Evolutionary conservation across 202 grass and related monocot genomes (phyloP).

Genomic region (Hordeum pubiflorum): DNA sequence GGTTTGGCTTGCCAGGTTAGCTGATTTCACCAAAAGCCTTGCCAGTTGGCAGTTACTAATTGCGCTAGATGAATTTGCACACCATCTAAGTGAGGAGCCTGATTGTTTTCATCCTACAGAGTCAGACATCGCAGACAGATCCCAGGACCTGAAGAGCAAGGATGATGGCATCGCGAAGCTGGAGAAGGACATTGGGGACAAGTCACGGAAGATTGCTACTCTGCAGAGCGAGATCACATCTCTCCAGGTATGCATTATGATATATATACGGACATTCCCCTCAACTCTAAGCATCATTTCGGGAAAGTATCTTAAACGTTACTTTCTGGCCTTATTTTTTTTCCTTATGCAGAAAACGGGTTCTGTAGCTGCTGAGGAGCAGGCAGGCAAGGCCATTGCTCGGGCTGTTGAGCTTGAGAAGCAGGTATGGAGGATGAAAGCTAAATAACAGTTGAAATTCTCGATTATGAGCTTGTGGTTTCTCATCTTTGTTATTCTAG

Average conservation of each 20-base stretch:
- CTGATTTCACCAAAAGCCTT: neutral
- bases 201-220: conserved; percentile 53
- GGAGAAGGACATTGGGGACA: conserved; percentile 49
- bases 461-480: neutral
- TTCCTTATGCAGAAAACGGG: conserved; percentile 53
- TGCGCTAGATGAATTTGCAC: neutral
- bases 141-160: conserved; percentile 57
- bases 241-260: conserved; percentile 44
- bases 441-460: neutral
- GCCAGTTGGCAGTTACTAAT: neutral
- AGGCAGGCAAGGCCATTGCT: conserved; percentile 53
- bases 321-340: neutral
- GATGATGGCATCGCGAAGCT: conserved; percentile 53
- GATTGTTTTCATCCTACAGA: conserved; percentile 37
- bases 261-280: neutral
- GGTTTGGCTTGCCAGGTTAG: neutral
- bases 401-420: conserved; percentile 54
- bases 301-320: neutral
- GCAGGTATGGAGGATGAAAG: conserved; percentile 33
- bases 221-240: conserved; percentile 59
- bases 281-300: neutral
- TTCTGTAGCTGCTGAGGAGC: conserved; percentile 51
- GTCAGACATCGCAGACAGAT: conserved; percentile 38
- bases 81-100: neutral
- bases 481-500: conserved; percentile 31